Conservation (phyloP, 2,329 filamentous ascomycete genomes). For the Trichothecium roseum region DNA sequence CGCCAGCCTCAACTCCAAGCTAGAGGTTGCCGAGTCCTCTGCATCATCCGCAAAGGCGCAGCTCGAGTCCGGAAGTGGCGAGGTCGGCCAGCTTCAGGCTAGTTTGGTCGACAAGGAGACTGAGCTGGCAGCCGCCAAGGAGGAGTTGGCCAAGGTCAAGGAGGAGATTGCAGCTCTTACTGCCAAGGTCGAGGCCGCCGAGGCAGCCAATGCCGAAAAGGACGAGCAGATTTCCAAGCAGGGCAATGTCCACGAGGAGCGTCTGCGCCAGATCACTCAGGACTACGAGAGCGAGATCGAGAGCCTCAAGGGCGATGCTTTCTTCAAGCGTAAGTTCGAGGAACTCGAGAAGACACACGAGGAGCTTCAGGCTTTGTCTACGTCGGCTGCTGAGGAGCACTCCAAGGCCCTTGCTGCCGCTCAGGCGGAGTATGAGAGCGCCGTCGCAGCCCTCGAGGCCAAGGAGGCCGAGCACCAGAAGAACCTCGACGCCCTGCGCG, state of each 20-base stretch:
- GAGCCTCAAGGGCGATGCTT: slow-evolving; percentile 49
- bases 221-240: slow-evolving; percentile 39
- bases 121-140: slow-evolving; percentile 34
- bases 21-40: slow-evolving; percentile 36
- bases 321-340: slow-evolving; percentile 54
- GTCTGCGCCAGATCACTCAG: slow-evolving; percentile 46
- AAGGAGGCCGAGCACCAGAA: slow-evolving; percentile 43
- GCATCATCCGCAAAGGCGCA: slow-evolving; percentile 29
- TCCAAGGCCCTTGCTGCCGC: slow-evolving; percentile 29
- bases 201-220: slow-evolving; percentile 34
- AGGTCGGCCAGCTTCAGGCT: slow-evolving; percentile 27
- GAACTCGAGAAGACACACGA: slow-evolving; percentile 48
- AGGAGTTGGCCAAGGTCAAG: slow-evolving; percentile 27
- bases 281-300: slow-evolving; percentile 59
- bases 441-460: slow-evolving; percentile 34
- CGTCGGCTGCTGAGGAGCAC: slow-evolving; percentile 26
- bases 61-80: slow-evolving; percentile 30
- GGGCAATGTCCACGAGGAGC: slow-evolving; percentile 45
- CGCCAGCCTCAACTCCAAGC: slow-evolving; percentile 36
- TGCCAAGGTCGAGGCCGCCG: slow-evolving; percentile 35
- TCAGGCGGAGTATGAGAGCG: slow-evolving; percentile 31
- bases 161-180: slow-evolving; percentile 37
- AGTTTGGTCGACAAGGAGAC: slow-evolving; percentile 31
- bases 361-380: slow-evolving; percentile 30
- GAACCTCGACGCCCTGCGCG: slow-evolving; percentile 42